Conservation (phyloP, 225 moss, liverwort and hornwort genomes). For the Physcomitrium patens region DNA sequence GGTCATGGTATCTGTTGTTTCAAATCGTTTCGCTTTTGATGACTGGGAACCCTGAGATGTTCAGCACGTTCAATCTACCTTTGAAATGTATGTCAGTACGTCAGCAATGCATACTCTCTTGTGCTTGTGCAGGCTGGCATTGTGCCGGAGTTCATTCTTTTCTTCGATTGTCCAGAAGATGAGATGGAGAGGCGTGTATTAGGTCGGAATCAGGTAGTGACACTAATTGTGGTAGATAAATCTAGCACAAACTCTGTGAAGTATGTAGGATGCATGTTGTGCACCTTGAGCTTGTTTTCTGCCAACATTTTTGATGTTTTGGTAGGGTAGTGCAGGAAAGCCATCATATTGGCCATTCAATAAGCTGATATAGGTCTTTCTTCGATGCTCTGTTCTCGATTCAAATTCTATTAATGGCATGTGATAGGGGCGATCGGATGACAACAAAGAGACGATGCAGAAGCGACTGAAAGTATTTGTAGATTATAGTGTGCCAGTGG, state of each 20-base stretch:
- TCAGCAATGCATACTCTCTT: neutral
- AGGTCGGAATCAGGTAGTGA: slow-evolving; percentile 62
- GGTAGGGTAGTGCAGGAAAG: neutral
- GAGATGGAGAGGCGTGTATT: slow-evolving; percentile 67
- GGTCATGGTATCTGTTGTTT: no score
- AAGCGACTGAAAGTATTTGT: slow-evolving; percentile 93
- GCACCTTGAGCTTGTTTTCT: neutral
- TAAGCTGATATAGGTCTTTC: neutral
- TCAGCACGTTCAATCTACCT: neutral
- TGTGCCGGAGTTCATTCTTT: slow-evolving; percentile 69
- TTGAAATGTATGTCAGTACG: neutral
- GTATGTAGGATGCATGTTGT: neutral
- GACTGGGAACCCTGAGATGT: neutral
- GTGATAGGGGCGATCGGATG: slow-evolving; percentile 86
- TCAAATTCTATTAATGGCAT: slow-evolving; percentile 26
- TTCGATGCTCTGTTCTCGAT: slow-evolving; percentile 1
- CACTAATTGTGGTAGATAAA: neutral
- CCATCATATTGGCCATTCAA: neutral
- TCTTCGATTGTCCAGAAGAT: slow-evolving; percentile 68
- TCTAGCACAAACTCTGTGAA: neutral
- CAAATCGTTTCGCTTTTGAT: neutral
- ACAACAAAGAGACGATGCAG: slow-evolving; percentile 94
- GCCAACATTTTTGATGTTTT: neutral
- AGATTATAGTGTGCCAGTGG: slow-evolving; percentile 90
- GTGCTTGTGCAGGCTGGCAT: slow-evolving; percentile 55